Conservation (phyloP, 257 asterid species). For the Solanum phureja region DNA sequence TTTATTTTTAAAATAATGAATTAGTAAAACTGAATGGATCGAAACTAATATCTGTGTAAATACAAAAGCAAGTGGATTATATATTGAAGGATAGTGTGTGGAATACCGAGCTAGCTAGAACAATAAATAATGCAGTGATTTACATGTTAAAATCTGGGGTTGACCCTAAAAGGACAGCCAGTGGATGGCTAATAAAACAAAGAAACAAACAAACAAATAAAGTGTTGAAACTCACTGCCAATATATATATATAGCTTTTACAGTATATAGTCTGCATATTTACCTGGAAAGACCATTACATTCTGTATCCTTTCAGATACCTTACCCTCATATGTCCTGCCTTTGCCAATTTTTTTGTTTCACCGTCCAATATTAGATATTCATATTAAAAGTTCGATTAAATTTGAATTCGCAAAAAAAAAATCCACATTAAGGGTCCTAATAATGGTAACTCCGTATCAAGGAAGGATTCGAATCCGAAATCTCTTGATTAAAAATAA, state of each 20-base stretch:
- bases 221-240: background rate
- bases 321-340: background rate
- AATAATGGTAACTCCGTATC: rapidly evolving
- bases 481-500: rapidly evolving
- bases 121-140: background rate
- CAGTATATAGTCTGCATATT: background rate
- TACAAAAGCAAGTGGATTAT: background rate
- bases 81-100: background rate
- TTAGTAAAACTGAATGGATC: no score
- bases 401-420: rapidly evolving
- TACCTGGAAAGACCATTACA: constrained; percentile 19
- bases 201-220: background rate
- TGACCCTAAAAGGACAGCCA: constrained; percentile 6
- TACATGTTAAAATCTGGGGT: constrained; percentile 2
- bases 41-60: background rate
- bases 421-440: no score
- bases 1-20: no score
- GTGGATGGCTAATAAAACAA: background rate
- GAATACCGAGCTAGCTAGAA: constrained; percentile 6
- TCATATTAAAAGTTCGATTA: no score
- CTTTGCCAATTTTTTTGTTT: no score
- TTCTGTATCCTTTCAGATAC: constrained; percentile 2
- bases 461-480: no score
- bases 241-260: background rate
- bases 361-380: rapidly evolving